Conservation (phyloP, 1,139 yeast genomes). For the Pichia kudriavzevii region DNA sequence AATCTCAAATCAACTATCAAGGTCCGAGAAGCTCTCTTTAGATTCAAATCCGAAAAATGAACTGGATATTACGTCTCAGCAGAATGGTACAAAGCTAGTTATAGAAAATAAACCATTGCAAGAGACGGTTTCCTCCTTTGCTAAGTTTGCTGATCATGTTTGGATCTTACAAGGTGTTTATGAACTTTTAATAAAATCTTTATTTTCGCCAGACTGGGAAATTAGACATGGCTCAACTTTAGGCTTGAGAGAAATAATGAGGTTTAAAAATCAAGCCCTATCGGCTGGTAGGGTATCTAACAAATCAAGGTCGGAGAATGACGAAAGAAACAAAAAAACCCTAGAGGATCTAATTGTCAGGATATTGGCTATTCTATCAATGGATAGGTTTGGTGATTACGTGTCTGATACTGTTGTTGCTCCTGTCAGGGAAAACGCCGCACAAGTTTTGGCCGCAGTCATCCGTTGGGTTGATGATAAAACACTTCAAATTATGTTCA, state of each 20-base stretch:
- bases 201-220: slow-evolving; percentile 90
- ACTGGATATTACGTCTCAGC: slow-evolving; percentile 66
- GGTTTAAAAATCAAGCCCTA: slow-evolving; percentile 57
- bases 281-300: slow-evolving; percentile 82
- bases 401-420: slow-evolving; percentile 98
- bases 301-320: slow-evolving; percentile 53
- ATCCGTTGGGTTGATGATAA: slow-evolving; percentile 62
- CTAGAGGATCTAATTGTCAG: slow-evolving; percentile 87
- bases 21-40: slow-evolving; percentile 12
- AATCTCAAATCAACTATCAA: slow-evolving; percentile 51
- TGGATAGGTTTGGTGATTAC: slow-evolving; percentile 95
- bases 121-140: slow-evolving; percentile 40
- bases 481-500: slow-evolving; percentile 52
- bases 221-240: slow-evolving; percentile 92
- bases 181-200: slow-evolving; percentile 69
- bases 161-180: slow-evolving; percentile 99
- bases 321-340: slow-evolving; percentile 54
- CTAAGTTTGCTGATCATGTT: slow-evolving; percentile 66
- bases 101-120: slow-evolving; percentile 72
- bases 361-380: slow-evolving; percentile 76
- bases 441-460: slow-evolving; percentile 88
- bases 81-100: slow-evolving; percentile 74
- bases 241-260: slow-evolving; percentile 82
- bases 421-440: slow-evolving; percentile 95
- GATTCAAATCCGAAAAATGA: slow-evolving; percentile 15